These are phyloP conservation scores for Bauhinia variegata DNA, from an alignment of 306 rosid genomes.

Conservation along the genomic window DNA sequence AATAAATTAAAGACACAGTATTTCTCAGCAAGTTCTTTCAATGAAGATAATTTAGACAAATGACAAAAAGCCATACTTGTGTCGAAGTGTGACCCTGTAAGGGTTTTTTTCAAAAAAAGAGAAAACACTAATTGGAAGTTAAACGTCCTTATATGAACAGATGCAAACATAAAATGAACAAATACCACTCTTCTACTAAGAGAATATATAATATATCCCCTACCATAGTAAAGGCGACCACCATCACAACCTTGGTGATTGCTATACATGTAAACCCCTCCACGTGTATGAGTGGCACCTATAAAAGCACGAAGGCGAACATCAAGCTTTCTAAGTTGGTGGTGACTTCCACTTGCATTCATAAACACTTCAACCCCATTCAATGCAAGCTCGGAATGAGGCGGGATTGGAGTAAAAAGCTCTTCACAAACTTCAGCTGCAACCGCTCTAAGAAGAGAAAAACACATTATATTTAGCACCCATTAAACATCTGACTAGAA, in stretches of 20 bases:
- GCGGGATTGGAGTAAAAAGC: slow-evolving; percentile 75
- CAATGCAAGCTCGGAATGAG: slow-evolving; percentile 89
- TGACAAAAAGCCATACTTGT: slow-evolving; percentile 1
- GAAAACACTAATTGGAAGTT: slow-evolving; percentile 25
- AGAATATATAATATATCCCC: background rate
- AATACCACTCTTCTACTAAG: slow-evolving; percentile 5
- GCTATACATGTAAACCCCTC: slow-evolving; percentile 96
- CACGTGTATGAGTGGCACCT: slow-evolving; percentile 84
- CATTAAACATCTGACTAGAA: slow-evolving; percentile 26
- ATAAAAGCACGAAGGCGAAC: slow-evolving; percentile 87
- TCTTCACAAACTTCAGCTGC: slow-evolving; percentile 98
- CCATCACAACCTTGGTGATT: slow-evolving; percentile 98
- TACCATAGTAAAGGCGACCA: slow-evolving; percentile 95
- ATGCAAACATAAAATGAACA: slow-evolving; percentile 10
- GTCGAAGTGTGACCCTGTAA: slow-evolving; percentile 10
- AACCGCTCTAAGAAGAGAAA: slow-evolving; percentile 65
- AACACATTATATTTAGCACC: slow-evolving; percentile 33
- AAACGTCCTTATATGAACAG: slow-evolving; percentile 24
- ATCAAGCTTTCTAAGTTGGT: slow-evolving; percentile 95
- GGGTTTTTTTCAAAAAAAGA: background rate
- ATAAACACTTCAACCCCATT: slow-evolving; percentile 96
- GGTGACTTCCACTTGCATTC: slow-evolving; percentile 99
- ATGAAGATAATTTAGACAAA: slow-evolving; percentile 9
- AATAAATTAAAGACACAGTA: slow-evolving; percentile 11
- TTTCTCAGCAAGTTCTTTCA: background rate